phyloP scores from a whole-genome alignment of 176 grass and related monocot genomes.

The Tillandsia leiboldiana region DNA sequence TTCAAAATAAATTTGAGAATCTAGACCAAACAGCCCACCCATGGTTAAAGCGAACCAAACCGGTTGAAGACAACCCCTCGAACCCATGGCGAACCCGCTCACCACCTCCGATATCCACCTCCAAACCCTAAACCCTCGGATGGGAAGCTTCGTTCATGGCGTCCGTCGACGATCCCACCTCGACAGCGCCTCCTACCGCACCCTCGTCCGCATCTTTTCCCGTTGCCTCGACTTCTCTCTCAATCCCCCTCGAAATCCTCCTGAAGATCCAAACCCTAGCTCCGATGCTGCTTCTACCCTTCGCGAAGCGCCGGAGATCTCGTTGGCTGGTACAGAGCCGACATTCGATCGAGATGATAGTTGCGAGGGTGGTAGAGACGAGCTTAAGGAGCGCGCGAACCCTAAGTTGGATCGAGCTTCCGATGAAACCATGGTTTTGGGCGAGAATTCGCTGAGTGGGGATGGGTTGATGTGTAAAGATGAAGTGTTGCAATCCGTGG shows the following conservation, averaged over 20 bases:
- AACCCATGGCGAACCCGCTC: slow-evolving; percentile 1
- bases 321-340: not conserved
- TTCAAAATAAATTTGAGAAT: too few species aligned
- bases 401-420: not conserved
- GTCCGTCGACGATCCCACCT: slow-evolving; percentile 50
- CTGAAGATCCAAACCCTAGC: slow-evolving; percentile 2
- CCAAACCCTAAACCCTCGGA: not conserved
- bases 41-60: too few species aligned
- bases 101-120: not conserved
- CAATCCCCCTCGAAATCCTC: not conserved
- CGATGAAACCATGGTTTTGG: not conserved
- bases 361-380: not conserved
- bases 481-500: slow-evolving; percentile 25
- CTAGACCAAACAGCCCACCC: too few species aligned
- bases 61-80: too few species aligned
- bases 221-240: slow-evolving; percentile 39
- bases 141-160: not conserved
- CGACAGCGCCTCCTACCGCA: slow-evolving; percentile 55
- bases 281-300: not conserved
- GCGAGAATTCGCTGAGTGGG: slow-evolving; percentile 6
- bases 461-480: slow-evolving; percentile 17
- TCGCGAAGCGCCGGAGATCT: not conserved
- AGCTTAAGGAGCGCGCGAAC: not conserved
- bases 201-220: slow-evolving; percentile 59
- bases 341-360: not conserved